Evolutionary conservation across 73 alveolate genomes (phyloP), one percentile per base, ranked within the genome.

Genomic region (Paramecium pentaurelia): DNA sequence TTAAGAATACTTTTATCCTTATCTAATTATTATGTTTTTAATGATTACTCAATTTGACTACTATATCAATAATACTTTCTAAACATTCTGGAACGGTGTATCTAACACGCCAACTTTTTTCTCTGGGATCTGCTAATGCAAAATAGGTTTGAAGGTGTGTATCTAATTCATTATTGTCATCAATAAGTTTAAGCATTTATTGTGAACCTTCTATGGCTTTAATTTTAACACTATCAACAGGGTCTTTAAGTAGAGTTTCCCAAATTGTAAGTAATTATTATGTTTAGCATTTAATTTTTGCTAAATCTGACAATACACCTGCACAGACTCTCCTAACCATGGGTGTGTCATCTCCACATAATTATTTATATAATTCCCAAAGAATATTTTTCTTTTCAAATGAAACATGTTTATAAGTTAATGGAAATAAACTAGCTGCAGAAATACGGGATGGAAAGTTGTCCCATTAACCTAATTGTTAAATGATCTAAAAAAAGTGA

Each of bases 251-350:
- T 18, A 89, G 34, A 34, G 77, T 49, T 49, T 89, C 20, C 94
- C 94, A 89, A 14, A 89, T 27, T 28, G 75, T 38, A 27, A 89
- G 64, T 71, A 89, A 71, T 8, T 60, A 54, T 27, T 47, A 60
- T 1, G 45, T 22, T 59, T 42, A 45, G 20, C 91, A 70, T 20
- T 49, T 64, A 12, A 80, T 27, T 49, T 80, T 25, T 8, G 94
- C 94, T 22, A 89, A 34, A 45, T 89, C 54, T 36, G 92, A 88
- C 10, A 89, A 64, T 27, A 71, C 88, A 8, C 77, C 94, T 16
- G 94, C 94, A 45, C 92, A 40, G 10, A 83, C 77, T 47, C 94
- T 89, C 28, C 94, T 89, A 1, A 89, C 94, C 94, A 89, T 89
- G 3, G 94, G 94, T 11, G 94, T 71, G 34, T 89, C 94, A 47